A percentile compares a stretch with the other conserved stretches of the same genome.
Conservation (phyloP, 495 filamentous ascomycete genomes). For the Aspergillus ostianus region DNA sequence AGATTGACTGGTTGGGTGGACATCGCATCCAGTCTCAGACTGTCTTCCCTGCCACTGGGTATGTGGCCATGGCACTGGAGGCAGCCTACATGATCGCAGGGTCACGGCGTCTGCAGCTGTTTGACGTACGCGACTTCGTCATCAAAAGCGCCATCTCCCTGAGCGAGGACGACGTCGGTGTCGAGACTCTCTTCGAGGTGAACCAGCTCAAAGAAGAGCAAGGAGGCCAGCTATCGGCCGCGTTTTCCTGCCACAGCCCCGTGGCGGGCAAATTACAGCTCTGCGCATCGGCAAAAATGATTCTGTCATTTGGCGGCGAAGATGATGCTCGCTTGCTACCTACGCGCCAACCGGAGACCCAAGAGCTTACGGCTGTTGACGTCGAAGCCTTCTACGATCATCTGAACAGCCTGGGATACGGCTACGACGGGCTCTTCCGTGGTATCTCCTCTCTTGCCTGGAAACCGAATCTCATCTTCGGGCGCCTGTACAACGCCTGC, state of each 20-base stretch:
- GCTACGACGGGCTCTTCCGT: no score
- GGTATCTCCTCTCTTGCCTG: no score
- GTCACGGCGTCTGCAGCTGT: conserved; percentile 2
- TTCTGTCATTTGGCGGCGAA: no score
- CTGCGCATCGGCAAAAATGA: no score
- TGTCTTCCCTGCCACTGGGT: conserved; percentile 47
- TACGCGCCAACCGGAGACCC: no score
- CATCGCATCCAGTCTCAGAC: conserved; percentile 35
- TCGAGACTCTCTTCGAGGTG: conserved; percentile 29
- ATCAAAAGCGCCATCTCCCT: conserved; percentile 29
- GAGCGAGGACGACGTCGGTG: not conserved
- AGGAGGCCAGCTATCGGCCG: conserved; percentile 26
- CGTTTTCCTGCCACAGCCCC: conserved; percentile 6
- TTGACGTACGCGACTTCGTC: conserved; percentile 7
- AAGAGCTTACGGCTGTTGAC: no score
- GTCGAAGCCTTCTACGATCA: no score
- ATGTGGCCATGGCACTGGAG: conserved; percentile 46
- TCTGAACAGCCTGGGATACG: no score
- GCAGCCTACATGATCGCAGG: conserved; percentile 37
- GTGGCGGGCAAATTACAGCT: no score
- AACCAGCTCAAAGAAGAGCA: conserved; percentile 18
- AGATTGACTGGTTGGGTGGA: conserved; percentile 48
- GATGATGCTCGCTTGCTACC: no score
- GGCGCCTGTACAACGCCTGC: no score
- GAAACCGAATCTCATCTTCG: no score